These are phyloP conservation scores for Colletotrichum shisoi DNA, from an alignment of 2,329 filamentous ascomycete genomes.

Conservation along the genomic window DNA sequence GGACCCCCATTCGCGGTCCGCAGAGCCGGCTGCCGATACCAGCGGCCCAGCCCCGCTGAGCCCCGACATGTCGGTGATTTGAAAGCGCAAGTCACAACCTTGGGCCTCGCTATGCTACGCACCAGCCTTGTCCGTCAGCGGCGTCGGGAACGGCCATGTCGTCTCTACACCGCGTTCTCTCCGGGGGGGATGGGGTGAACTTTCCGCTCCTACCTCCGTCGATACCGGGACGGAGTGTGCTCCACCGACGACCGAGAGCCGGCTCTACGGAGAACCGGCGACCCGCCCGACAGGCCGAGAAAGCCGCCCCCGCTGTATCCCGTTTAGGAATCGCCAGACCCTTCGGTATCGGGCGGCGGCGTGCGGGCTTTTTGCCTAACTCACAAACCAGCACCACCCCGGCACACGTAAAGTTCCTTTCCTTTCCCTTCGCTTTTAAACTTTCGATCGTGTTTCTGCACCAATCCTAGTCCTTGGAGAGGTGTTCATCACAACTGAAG, in stretches of 20 bases:
- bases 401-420: background rate
- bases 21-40: background rate
- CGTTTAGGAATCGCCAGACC: background rate
- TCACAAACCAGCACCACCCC: constrained; percentile 12
- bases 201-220: background rate
- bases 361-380: background rate
- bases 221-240: background rate
- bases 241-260: constrained; percentile 20
- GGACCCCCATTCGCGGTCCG: background rate
- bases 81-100: background rate
- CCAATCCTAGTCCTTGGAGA: background rate
- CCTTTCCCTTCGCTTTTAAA: too few relatives aligned
- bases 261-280: constrained; percentile 25
- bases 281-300: constrained; percentile 27
- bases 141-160: background rate
- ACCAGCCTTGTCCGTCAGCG: background rate
- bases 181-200: background rate
- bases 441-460: background rate
- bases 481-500: constrained; percentile 27
- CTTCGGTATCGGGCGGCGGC: constrained; percentile 6
- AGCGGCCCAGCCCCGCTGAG: background rate
- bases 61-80: background rate
- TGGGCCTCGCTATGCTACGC: background rate
- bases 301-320: background rate
- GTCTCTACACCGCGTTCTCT: background rate